Conservation (phyloP, 331 rosid genomes). For the Ulmus americana region DNA sequence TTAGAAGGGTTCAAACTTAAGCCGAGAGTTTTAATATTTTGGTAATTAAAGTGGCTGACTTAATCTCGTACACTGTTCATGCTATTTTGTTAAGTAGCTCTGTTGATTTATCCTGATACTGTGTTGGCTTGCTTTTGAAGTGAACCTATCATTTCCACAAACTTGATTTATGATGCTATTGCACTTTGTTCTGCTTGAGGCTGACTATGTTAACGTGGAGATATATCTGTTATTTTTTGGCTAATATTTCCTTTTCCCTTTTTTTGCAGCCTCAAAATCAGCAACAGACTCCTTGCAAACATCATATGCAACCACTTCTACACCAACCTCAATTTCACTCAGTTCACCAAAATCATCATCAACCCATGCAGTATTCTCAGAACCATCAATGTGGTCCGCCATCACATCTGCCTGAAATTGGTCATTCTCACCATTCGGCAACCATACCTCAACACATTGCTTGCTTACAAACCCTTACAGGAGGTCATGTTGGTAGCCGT, state of each 20-base stretch:
- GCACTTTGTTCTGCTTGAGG: slow-evolving; percentile 14
- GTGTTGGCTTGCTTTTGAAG: too few species aligned
- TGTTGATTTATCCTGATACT: too few species aligned
- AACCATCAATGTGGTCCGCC: slow-evolving; percentile 66
- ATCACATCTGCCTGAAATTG: slow-evolving; percentile 63
- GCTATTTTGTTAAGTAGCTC: too few species aligned
- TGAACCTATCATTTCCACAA: too few species aligned
- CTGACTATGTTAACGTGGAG: background rate
- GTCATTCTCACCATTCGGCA: slow-evolving; percentile 71
- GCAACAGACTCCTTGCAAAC: slow-evolving; percentile 65
- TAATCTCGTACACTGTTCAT: too few species aligned
- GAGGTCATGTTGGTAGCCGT: slow-evolving; percentile 75
- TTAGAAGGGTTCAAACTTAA: too few species aligned
- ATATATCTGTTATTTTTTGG: background rate
- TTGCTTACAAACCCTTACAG: slow-evolving; percentile 69
- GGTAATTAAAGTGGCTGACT: too few species aligned
- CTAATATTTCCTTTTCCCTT: background rate
- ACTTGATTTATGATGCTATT: slow-evolving; percentile 8
- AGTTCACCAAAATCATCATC: slow-evolving; percentile 69
- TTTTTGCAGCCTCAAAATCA: slow-evolving; percentile 52
- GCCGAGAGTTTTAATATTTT: too few species aligned
- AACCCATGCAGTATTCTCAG: slow-evolving; percentile 67
- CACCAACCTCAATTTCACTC: slow-evolving; percentile 83
- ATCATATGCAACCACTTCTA: slow-evolving; percentile 58
- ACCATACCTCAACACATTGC: slow-evolving; percentile 74